Conservation (phyloP, 2,329 filamentous ascomycete species). For the Phaeomoniella chlamydospora region DNA sequence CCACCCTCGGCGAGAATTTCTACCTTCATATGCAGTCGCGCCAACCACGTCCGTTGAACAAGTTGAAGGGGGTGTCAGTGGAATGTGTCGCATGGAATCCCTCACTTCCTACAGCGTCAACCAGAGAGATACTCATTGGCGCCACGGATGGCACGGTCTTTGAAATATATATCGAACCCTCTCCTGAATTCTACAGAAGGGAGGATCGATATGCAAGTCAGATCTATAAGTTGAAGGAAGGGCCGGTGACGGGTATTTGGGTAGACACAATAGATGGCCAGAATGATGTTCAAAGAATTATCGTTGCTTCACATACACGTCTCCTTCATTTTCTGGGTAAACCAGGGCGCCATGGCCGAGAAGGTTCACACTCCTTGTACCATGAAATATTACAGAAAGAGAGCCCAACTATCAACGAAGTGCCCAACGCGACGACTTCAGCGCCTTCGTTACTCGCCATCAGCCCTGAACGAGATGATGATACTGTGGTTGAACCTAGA, state of each 20-base stretch:
- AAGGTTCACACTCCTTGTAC: constrained; percentile 76
- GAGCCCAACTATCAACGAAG: constrained; percentile 61
- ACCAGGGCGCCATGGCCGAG: constrained; percentile 55
- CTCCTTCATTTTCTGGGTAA: constrained; percentile 72
- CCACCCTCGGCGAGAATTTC: constrained; percentile 86
- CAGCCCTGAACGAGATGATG: constrained; percentile 61
- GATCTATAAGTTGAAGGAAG: constrained; percentile 70
- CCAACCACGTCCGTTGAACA: constrained; percentile 66
- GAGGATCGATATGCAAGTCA: constrained; percentile 85
- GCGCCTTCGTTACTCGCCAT: constrained; percentile 56
- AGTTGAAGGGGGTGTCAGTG: constrained; percentile 73
- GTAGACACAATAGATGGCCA: constrained; percentile 58
- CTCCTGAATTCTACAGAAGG: constrained; percentile 85
- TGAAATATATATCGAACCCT: constrained; percentile 87
- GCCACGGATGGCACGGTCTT: constrained; percentile 90
- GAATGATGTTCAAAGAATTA: constrained; percentile 57
- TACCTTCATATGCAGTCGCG: constrained; percentile 94
- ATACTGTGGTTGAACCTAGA: constrained; percentile 39
- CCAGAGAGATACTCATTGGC: constrained; percentile 82
- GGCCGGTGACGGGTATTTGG: constrained; percentile 73
- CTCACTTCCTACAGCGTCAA: constrained; percentile 80
- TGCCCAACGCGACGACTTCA: constrained; percentile 42
- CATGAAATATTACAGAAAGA: constrained; percentile 78
- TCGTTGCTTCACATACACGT: constrained; percentile 65
- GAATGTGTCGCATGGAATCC: constrained; percentile 93